phyloP scores from a whole-genome alignment of 768 basidiomycete species.

The Xerocomellus dryophilus region DNA sequence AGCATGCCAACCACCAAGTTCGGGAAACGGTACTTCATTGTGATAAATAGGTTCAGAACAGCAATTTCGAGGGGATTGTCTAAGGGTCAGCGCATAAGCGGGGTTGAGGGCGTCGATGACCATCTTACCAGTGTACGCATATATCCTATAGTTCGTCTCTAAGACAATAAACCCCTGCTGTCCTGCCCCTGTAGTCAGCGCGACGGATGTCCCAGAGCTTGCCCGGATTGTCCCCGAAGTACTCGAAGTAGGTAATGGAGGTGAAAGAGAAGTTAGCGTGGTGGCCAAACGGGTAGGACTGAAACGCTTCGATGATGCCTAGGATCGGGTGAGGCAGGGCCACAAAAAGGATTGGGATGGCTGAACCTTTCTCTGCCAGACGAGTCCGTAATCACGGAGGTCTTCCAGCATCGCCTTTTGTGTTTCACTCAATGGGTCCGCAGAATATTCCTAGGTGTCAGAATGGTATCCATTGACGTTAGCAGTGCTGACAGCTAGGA shows the following conservation, averaged over 20 bases:
- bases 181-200: conserved; percentile 48
- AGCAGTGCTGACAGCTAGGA: neutral
- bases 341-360: conserved; percentile 15
- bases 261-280: conserved; percentile 87
- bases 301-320: conserved; percentile 78
- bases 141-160: conserved; percentile 97
- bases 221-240: conserved; percentile 19
- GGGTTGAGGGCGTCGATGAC: conserved; percentile 6
- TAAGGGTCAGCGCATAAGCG: conserved; percentile 35
- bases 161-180: conserved; percentile 92
- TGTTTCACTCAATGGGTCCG: conserved; percentile 71
- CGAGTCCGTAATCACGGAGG: conserved; percentile 89
- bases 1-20: conserved; percentile 96
- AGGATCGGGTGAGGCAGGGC: conserved; percentile 14
- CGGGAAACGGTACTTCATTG: conserved; percentile 90
- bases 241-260: conserved; percentile 63
- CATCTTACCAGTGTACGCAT: conserved; percentile 87
- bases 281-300: conserved; percentile 94
- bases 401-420: conserved; percentile 89
- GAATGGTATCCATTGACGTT: neutral
- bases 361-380: conserved; percentile 79
- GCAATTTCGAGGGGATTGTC: conserved; percentile 96
- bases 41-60: conserved; percentile 90
- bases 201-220: conserved; percentile 19
- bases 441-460: conserved; percentile 78